Conservation (phyloP, 306 rosid genomes). For the Boehmeria nivea region DNA sequence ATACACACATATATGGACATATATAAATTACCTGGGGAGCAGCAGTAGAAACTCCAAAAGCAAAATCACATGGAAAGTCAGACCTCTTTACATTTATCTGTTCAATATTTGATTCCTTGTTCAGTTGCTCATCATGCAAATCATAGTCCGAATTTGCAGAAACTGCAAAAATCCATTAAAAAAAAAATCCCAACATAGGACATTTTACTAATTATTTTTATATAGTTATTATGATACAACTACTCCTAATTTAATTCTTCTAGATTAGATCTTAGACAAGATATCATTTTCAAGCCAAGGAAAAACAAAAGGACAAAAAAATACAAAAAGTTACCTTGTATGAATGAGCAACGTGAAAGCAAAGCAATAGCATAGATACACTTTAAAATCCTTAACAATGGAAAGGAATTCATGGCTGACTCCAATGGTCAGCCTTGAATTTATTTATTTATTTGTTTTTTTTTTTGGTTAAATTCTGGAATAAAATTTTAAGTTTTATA, state of each 20-base stretch:
- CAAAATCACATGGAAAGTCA: slow-evolving; percentile 21
- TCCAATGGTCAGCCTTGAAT: no score
- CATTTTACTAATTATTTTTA: no score
- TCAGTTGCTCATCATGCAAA: background rate
- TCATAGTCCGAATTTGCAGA: background rate
- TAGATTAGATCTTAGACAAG: no score
- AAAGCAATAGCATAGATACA: background rate
- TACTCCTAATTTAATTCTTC: no score
- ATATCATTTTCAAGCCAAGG: background rate
- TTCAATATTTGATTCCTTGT: background rate
- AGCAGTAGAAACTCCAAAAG: slow-evolving; percentile 22
- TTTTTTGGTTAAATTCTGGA: no score
- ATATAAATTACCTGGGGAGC: slow-evolving; percentile 14
- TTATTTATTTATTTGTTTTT: no score
- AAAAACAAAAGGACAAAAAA: background rate
- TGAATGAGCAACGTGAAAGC: background rate
- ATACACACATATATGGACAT: background rate
- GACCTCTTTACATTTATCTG: slow-evolving; percentile 12
- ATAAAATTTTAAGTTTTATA: no score
- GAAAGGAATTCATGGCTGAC: background rate
- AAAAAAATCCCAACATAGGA: background rate
- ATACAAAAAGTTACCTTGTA: background rate
- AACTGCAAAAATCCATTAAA: background rate
- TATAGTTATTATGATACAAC: no score
- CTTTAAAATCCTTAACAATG: background rate